A percentile compares a stretch with the other conserved stretches of the same genome.
Evolutionary conservation across 1,284 basidiomycete genomes (phyloP).

Genomic region (Apiotrichum gracile): DNA sequence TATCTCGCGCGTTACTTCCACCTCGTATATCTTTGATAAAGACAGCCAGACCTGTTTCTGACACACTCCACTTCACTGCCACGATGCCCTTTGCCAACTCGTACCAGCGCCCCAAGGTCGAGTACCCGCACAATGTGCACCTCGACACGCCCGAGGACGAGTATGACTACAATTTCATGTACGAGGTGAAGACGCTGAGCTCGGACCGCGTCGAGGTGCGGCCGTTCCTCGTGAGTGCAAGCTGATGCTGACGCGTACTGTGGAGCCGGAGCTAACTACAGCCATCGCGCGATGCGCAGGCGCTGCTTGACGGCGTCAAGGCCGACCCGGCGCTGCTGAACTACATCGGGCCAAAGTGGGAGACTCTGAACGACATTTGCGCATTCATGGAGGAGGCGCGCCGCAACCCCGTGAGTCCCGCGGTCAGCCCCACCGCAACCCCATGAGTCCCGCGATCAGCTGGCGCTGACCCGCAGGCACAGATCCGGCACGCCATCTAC

Average conservation of each 20-base stretch:
- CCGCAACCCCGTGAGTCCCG: constrained; percentile 19
- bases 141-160: constrained; percentile 29
- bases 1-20: too few species aligned
- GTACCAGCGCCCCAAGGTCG: constrained; percentile 15
- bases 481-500: constrained; percentile 29
- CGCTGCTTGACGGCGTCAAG: constrained; percentile 23
- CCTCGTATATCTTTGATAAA: too few species aligned
- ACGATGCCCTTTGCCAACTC: constrained; percentile 22
- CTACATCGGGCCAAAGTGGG: constrained; percentile 21
- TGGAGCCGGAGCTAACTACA: constrained; percentile 1
- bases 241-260: neutral
- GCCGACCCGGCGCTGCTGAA: constrained; percentile 20
- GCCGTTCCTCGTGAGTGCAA: constrained; percentile 9
- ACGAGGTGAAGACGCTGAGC: constrained; percentile 23
- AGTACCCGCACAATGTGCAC: constrained; percentile 21
- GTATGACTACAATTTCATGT: constrained; percentile 45
- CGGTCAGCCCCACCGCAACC: too few species aligned
- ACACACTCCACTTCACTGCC: too few species aligned
- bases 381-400: constrained; percentile 26
- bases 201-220: constrained; percentile 24
- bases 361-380: constrained; percentile 26
- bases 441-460: neutral
- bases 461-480: neutral
- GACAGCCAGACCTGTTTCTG: too few species aligned
- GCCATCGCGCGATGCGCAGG: constrained; percentile 33